phyloP scores from a whole-genome alignment of 768 basidiomycete species.

The Paxillus ammoniavirescens region DNA sequence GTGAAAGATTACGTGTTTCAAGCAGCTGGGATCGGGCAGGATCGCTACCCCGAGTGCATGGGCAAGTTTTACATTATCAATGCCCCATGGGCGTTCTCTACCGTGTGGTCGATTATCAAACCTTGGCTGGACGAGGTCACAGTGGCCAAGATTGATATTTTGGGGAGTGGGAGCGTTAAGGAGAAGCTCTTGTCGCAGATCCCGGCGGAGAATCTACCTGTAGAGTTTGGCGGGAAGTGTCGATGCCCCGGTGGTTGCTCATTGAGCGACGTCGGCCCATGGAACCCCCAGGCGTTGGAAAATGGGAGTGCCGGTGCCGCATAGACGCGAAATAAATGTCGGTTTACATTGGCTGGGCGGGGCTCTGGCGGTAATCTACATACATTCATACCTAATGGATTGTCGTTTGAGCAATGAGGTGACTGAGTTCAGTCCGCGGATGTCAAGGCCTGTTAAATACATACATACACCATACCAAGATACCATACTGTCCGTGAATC shows the following conservation, averaged over 20 bases:
- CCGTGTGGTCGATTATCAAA: conserved; percentile 88
- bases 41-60: conserved; percentile 93
- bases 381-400: conserved; percentile 28
- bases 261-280: conserved; percentile 88
- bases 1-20: conserved; percentile 89
- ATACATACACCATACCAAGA: neutral
- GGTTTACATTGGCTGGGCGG: neutral
- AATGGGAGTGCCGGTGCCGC: conserved; percentile 12
- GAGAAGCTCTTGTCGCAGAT: conserved; percentile 80
- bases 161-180: conserved; percentile 67
- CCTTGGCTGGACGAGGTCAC: conserved; percentile 95
- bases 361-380: conserved; percentile 26
- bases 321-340: conserved; percentile 15
- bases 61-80: conserved; percentile 99
- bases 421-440: neutral
- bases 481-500: neutral
- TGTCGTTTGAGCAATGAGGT: conserved; percentile 20
- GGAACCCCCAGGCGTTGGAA: conserved; percentile 48
- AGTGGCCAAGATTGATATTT: conserved; percentile 89
- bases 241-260: conserved; percentile 79
- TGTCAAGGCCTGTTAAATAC: neutral
- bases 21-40: conserved; percentile 78
- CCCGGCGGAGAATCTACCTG: conserved; percentile 77
- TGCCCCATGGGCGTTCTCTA: conserved; percentile 88
- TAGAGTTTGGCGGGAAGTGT: conserved; percentile 82